These are phyloP conservation scores for Ustilago esculenta DNA, from an alignment of 1,284 basidiomycete species.

Conservation along the genomic window DNA sequence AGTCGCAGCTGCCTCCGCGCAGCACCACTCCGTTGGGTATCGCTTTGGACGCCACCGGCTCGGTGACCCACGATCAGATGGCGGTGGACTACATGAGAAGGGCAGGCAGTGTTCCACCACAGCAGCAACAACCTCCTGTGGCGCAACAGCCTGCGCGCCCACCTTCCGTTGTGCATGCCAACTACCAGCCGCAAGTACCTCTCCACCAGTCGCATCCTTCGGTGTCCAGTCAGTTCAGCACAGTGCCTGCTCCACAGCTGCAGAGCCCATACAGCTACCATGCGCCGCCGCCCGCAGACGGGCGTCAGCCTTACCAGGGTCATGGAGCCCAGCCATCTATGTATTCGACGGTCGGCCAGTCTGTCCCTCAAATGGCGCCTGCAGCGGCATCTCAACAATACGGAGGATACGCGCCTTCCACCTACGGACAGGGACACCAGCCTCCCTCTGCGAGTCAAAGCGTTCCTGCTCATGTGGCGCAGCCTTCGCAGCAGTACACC, in stretches of 20 bases:
- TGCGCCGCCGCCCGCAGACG: constrained; percentile 18
- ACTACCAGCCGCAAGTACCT: constrained; percentile 25
- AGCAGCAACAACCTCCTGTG: constrained; percentile 58
- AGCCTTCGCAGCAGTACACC: constrained; percentile 19
- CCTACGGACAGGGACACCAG: constrained; percentile 26
- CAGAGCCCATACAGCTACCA: constrained; percentile 35
- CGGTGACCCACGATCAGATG: constrained; percentile 82
- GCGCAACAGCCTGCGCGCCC: constrained; percentile 35
- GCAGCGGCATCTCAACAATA: constrained; percentile 30
- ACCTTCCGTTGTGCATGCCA: constrained; percentile 41
- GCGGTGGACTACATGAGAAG: constrained; percentile 71
- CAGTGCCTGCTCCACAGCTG: constrained; percentile 19
- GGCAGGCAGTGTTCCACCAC: constrained; percentile 74
- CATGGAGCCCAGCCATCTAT: constrained; percentile 40
- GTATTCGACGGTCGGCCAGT: constrained; percentile 39
- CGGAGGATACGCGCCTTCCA: constrained; percentile 21
- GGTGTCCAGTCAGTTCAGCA: constrained; percentile 53
- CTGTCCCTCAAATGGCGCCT: constrained; percentile 19
- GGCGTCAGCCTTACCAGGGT: constrained; percentile 17
- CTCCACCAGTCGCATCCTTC: constrained; percentile 54
- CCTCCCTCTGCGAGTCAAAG: constrained; percentile 35
- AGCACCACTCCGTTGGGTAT: constrained; percentile 74
- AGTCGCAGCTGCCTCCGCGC: constrained; percentile 45
- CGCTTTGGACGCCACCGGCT: constrained; percentile 78
- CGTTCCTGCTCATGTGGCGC: constrained; percentile 37